Evolutionary conservation across 306 rosid species (phyloP).

Genomic region (Sicyos baderoa): DNA sequence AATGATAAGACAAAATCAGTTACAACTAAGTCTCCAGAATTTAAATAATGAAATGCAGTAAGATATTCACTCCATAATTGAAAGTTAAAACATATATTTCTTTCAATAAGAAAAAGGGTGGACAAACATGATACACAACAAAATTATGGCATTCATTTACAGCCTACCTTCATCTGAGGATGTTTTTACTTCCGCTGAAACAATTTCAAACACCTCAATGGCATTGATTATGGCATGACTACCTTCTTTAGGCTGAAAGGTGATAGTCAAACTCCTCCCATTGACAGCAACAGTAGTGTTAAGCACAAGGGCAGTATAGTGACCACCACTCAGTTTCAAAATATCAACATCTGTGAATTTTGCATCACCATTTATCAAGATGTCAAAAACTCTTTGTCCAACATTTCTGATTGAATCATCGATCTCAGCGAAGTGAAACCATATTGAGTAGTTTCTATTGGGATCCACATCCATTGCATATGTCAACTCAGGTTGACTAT

Average conservation of each 20-base stretch:
- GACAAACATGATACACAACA: background rate
- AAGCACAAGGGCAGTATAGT: conserved; percentile 65
- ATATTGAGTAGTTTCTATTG: conserved; percentile 79
- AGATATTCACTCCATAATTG: background rate
- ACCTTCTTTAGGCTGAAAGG: conserved; percentile 50
- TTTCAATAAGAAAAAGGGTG: background rate
- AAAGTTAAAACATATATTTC: background rate
- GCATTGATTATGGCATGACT: conserved; percentile 66
- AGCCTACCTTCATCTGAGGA: conserved; percentile 70
- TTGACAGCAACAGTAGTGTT: conserved; percentile 57
- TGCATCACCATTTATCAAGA: conserved; percentile 57
- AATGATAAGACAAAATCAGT: conserved; percentile 19
- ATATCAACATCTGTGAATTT: conserved; percentile 51
- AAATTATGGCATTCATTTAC: conserved; percentile 15
- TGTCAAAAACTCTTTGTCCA: conserved; percentile 75
- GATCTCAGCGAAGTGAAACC: conserved; percentile 93
- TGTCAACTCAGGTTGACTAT: conserved; percentile 59
- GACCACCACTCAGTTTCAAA: conserved; percentile 63
- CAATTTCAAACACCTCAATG: conserved; percentile 73
- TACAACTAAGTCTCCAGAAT: background rate
- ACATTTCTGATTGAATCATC: conserved; percentile 39
- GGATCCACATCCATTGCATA: conserved; percentile 75
- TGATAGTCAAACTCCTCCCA: conserved; percentile 71
- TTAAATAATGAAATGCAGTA: conserved; percentile 12
- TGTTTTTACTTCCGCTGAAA: conserved; percentile 58